These are phyloP conservation scores for Pythium apleroticum DNA, from an alignment of 352 stramenopile genomes.

Conservation along the genomic window DNA sequence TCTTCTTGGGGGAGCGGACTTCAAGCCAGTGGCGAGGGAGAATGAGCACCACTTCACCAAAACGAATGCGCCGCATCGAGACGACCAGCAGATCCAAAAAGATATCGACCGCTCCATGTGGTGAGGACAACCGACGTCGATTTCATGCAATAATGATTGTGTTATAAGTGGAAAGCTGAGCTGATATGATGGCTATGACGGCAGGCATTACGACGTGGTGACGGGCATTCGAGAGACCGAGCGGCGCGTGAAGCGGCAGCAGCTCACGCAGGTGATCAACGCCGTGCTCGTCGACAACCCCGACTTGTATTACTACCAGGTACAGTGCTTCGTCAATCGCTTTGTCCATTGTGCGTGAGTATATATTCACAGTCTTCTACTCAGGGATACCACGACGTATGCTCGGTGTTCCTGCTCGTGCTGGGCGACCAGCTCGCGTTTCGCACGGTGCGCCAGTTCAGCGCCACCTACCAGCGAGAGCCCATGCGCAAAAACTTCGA, in stretches of 20 bases:
- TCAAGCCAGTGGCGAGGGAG: constrained; percentile 11
- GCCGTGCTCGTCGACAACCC: constrained; percentile 43
- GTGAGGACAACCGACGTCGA: constrained; percentile 6
- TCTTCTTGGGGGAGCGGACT: constrained; percentile 33
- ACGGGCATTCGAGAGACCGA: constrained; percentile 61
- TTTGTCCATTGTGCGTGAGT: neutral
- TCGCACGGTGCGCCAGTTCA: constrained; percentile 70
- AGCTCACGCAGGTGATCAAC: constrained; percentile 65
- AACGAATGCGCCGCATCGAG: constrained; percentile 38
- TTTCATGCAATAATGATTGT: neutral
- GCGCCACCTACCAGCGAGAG: constrained; percentile 88
- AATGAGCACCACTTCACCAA: constrained; percentile 18
- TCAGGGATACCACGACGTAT: constrained; percentile 93
- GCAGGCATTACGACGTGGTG: constrained; percentile 77
- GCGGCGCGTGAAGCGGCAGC: constrained; percentile 52
- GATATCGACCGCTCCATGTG: constrained; percentile 87
- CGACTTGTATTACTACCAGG: constrained; percentile 82
- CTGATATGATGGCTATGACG: too few species aligned
- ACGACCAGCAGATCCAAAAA: constrained; percentile 75
- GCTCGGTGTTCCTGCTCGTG: constrained; percentile 80
- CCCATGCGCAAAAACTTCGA: constrained; percentile 86
- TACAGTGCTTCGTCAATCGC: constrained; percentile 1
- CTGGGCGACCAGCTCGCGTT: constrained; percentile 72
- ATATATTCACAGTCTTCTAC: neutral
- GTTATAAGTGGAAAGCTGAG: too few species aligned